Base-by-base conservation (phyloP, 371 early-diverging fungal species). In the Fennellomyces sp. region DNA sequence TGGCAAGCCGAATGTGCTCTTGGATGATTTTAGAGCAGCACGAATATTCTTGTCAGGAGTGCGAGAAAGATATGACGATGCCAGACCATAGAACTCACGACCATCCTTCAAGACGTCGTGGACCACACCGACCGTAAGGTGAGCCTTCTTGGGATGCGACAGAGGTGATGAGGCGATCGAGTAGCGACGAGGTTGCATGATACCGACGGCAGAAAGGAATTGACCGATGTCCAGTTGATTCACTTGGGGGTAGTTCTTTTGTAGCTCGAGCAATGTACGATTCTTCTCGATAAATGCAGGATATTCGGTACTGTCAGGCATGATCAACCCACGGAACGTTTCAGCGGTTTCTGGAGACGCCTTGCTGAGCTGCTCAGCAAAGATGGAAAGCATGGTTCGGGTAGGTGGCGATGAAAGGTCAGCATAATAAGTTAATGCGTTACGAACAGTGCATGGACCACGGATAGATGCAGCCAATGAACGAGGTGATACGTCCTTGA, bases 151-250 rank as follows among this genome's bases (percentile, higher is more conserved):
- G 17, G 75, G 70, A 57, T 72, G 52, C 10, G 42, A 42, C 23
- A 72, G 33, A 8, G 81, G 84, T 29, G 79, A 76, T 15, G 73
- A 76, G 3, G 84, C 75, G 51, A 85, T 85, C 19, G 84, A 84
- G 57, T 85, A 85, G 17, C 83, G 75, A 29, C 86, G 68, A 17
- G 84, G 86, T 38, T 74, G 70, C 45, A 85, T 82, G 13, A 73
- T 74, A 29, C 65, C 58, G 3, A 78, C 79, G 38, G 72, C 62
- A 5, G 81, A 63, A 51, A 85, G 55, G 61, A 82, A 79, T 56
- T 79, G 81, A 8, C 65, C 69, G 7, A 83, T 60, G 35, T 75
- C 71, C 3, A 85, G 55, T 8, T 66, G 66, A 11, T 72, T 78
- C 31, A 80, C 82, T 45, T 76, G 72, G 21, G 78, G 80, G 49